These are phyloP conservation scores for Gelatoporia subvermispora DNA, from an alignment of 768 basidiomycete genomes.

Conservation along the genomic window DNA sequence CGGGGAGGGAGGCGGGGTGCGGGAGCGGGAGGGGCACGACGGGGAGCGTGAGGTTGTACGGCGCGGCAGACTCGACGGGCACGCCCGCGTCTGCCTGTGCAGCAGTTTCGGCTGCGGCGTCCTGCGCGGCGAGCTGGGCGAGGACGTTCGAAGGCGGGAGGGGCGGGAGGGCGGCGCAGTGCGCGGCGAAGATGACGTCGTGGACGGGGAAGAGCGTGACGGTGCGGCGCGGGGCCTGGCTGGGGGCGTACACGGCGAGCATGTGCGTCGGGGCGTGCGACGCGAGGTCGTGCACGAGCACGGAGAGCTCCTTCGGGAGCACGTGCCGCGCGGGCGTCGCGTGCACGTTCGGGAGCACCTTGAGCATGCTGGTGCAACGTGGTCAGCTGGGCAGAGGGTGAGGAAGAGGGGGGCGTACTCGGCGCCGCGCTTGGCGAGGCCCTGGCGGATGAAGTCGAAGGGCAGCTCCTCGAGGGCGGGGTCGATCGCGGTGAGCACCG, in stretches of 20 bases:
- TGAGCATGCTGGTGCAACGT: slow-evolving; percentile 13
- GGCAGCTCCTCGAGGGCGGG: slow-evolving; percentile 48
- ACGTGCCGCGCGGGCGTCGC: slow-evolving; percentile 33
- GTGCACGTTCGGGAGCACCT: slow-evolving; percentile 27
- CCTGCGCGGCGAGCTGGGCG: not conserved
- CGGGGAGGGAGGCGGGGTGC: slow-evolving; percentile 61
- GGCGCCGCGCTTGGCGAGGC: slow-evolving; percentile 40
- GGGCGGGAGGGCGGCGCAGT: slow-evolving; percentile 53
- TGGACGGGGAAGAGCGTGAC: slow-evolving; percentile 58
- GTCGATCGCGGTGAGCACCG: slow-evolving; percentile 50
- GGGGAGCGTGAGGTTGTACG: slow-evolving; percentile 37
- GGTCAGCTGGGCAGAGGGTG: not conserved
- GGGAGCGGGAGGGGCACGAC: slow-evolving; percentile 69
- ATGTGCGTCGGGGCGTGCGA: slow-evolving; percentile 33
- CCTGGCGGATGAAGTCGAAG: slow-evolving; percentile 57
- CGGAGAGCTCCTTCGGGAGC: slow-evolving; percentile 40
- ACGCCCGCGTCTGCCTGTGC: not conserved
- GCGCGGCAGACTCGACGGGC: slow-evolving; percentile 10
- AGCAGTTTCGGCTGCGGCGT: not conserved
- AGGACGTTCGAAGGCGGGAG: slow-evolving; percentile 32
- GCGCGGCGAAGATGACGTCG: slow-evolving; percentile 54
- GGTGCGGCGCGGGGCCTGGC: slow-evolving; percentile 20
- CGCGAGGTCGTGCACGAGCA: slow-evolving; percentile 30
- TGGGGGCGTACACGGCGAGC: slow-evolving; percentile 34
- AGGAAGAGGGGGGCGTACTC: slow-evolving; percentile 29